Conservation (phyloP, 345 rosid species). For the Hibiscus tridactylites region DNA sequence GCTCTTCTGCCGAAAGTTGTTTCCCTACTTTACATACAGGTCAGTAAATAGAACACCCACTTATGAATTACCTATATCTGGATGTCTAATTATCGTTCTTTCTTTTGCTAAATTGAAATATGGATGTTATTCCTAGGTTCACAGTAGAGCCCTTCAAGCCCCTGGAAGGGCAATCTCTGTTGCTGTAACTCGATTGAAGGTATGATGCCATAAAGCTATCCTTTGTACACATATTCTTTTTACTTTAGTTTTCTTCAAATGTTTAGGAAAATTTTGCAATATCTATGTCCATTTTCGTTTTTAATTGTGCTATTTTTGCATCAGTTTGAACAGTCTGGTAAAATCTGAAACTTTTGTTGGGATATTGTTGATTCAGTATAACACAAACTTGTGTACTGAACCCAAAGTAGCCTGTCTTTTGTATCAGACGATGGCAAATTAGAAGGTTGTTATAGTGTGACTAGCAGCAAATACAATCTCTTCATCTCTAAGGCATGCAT, state of each 20-base stretch:
- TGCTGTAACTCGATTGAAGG: constrained; percentile 85
- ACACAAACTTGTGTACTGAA: not conserved
- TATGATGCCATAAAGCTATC: constrained; percentile 15
- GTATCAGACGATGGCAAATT: not conserved
- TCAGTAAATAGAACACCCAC: constrained; percentile 10
- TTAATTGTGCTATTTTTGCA: not conserved
- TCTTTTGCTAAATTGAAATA: constrained; percentile 7
- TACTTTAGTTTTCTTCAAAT: not conserved
- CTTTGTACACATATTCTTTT: not conserved
- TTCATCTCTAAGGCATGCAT: not conserved
- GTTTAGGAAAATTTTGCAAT: too few species aligned
- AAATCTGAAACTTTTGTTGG: not conserved
- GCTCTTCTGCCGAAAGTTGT: constrained; percentile 88
- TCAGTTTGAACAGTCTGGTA: not conserved
- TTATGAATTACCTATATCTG: not conserved
- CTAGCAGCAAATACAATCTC: not conserved
- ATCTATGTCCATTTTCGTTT: not conserved
- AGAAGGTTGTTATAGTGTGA: not conserved
- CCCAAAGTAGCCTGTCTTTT: not conserved
- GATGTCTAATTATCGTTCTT: not conserved
- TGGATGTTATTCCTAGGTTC: constrained; percentile 29
- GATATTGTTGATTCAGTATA: not conserved
- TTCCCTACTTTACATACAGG: constrained; percentile 80
- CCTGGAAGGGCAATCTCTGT: constrained; percentile 92
- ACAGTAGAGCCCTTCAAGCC: constrained; percentile 88